Evolutionary conservation across 495 filamentous ascomycete genomes (phyloP).

Genomic region (Trichoderma asperelloides): DNA sequence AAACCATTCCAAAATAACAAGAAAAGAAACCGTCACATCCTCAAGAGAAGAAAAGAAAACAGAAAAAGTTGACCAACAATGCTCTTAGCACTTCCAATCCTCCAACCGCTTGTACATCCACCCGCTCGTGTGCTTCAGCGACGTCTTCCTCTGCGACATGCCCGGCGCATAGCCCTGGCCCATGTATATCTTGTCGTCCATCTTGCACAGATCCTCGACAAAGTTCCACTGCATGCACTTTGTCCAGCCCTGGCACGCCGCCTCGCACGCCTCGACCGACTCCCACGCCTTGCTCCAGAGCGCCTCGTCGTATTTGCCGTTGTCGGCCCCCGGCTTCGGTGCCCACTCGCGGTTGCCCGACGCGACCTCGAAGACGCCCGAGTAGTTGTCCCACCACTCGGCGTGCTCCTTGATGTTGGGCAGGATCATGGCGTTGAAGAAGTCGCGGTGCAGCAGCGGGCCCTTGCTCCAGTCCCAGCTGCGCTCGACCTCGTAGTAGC

Average conservation of each 20-base stretch:
- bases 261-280: not conserved
- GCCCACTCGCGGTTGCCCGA: not conserved
- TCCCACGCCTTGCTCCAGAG: not conserved
- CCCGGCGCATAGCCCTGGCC: not conserved
- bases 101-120: not conserved
- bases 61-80: not conserved
- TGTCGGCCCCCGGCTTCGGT: not conserved
- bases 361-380: not conserved
- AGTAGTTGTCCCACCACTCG: slow-evolving; percentile 6
- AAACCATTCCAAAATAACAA: too few relatives aligned
- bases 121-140: not conserved
- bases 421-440: slow-evolving; percentile 1
- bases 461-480: slow-evolving; percentile 3
- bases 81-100: not conserved
- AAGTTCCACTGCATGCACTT: slow-evolving; percentile 4
- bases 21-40: not conserved
- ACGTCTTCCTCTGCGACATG: not conserved
- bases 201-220: slow-evolving; percentile 1
- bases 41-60: too few relatives aligned
- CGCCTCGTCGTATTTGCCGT: not conserved
- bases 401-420: slow-evolving; percentile 1
- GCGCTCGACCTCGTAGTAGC: not conserved
- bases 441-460: not conserved
- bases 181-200: not conserved
- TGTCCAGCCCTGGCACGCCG: not conserved